Evolutionary conservation across 2,329 filamentous ascomycete species (phyloP).

Genomic region (Sporothrix pallida): DNA sequence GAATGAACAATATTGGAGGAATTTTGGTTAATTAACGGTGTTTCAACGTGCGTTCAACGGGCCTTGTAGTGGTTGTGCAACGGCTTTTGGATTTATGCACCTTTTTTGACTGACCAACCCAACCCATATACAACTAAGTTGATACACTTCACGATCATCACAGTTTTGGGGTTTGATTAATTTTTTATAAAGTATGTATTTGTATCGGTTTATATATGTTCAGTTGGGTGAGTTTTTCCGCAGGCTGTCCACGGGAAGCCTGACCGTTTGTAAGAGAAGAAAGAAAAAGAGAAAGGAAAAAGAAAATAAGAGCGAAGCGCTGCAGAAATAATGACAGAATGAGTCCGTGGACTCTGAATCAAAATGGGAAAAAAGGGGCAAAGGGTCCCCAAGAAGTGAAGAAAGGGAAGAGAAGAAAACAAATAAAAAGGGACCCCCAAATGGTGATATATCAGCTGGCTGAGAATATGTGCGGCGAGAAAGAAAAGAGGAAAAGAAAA

Average conservation of each 20-base stretch:
- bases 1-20: no score
- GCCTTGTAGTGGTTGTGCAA: no score
- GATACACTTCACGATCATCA: not conserved
- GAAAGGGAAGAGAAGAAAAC: not conserved
- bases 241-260: conserved; percentile 22
- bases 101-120: not conserved
- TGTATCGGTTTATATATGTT: not conserved
- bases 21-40: no score
- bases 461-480: conserved; percentile 24
- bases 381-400: not conserved
- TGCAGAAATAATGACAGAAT: conserved; percentile 16
- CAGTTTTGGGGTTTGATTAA: not conserved
- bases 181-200: not conserved
- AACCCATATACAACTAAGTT: not conserved
- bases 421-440: not conserved
- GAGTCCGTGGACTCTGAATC: conserved; percentile 7
- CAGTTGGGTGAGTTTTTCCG: not conserved
- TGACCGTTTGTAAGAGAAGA: not conserved
- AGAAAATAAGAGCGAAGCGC: conserved; percentile 14
- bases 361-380: not conserved
- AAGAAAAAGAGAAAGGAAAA: conserved; percentile 4
- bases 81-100: not conserved
- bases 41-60: no score
- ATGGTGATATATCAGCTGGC: conserved; percentile 28
- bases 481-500: conserved; percentile 15